These are phyloP conservation scores for Leccinum broughii DNA, from an alignment of 768 basidiomycete species.

Conservation along the genomic window DNA sequence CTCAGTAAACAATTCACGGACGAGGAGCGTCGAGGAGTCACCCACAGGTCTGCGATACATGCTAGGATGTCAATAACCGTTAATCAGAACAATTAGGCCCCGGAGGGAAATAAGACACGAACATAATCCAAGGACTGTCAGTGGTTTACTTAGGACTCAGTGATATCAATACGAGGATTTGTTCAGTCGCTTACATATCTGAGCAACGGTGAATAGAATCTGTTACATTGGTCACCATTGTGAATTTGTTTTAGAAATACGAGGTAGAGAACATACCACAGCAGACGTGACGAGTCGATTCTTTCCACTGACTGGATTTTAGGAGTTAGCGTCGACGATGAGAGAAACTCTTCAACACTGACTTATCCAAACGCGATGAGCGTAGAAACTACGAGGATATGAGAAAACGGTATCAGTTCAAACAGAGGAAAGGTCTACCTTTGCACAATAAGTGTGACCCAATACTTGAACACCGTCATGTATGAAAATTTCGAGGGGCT, in stretches of 20 bases:
- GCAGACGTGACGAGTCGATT: conserved; percentile 16
- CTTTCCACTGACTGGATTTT: conserved; percentile 17
- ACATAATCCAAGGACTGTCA: conserved; percentile 20
- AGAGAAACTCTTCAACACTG: background rate
- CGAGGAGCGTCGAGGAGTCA: background rate
- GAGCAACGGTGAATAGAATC: conserved; percentile 10
- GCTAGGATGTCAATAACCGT: conserved; percentile 3
- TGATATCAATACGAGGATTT: background rate
- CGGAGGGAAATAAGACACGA: conserved; percentile 1
- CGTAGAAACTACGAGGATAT: conserved; percentile 21
- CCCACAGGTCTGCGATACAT: conserved; percentile 6
- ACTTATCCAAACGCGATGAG: conserved; percentile 31
- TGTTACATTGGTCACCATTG: background rate
- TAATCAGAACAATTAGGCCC: background rate
- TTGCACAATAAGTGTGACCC: conserved; percentile 23
- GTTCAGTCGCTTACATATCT: conserved; percentile 12
- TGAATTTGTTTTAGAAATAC: no score
- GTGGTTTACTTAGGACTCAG: background rate
- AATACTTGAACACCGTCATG: conserved; percentile 13
- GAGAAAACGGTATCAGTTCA: background rate
- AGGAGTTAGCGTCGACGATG: background rate
- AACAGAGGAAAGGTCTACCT: conserved; percentile 5
- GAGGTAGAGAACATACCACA: conserved; percentile 15
- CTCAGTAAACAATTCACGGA: background rate
- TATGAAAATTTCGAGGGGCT: background rate